Percentiles rank a stretch among this genome's conserved stretches.
Conservation (phyloP, 2,329 filamentous ascomycete genomes). For the Stromatinia cepivora region DNA sequence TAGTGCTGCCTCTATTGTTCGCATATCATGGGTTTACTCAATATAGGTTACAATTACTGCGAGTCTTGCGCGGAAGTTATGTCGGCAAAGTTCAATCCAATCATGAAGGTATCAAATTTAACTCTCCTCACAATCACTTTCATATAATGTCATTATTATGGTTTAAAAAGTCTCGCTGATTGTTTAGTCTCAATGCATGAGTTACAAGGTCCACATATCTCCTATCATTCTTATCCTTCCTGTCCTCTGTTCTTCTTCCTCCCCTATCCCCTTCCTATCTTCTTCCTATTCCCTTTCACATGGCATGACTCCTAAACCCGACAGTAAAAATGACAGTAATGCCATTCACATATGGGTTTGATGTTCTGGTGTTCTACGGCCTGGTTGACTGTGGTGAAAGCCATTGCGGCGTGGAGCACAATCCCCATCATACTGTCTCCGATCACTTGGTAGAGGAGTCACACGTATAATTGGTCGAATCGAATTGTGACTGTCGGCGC, state of each 20-base stretch:
- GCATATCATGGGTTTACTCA: too few species aligned
- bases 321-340: too few species aligned
- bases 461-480: background rate
- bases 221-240: background rate
- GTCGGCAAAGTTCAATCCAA: accelerated
- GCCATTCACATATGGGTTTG: too few species aligned
- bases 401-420: too few species aligned
- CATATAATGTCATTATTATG: accelerated
- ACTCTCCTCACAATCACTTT: background rate
- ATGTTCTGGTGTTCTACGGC: too few species aligned
- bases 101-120: background rate
- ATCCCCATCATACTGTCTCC: background rate
- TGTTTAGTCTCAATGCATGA: background rate
- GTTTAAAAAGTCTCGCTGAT: background rate
- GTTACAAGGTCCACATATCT: background rate
- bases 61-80: background rate
- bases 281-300: background rate
- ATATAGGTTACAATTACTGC: background rate
- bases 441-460: background rate
- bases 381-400: too few species aligned
- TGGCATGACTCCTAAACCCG: background rate
- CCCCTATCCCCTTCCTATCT: too few species aligned
- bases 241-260: background rate
- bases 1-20: too few species aligned
- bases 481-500: background rate